Conservation (phyloP, 306 rosid genomes). For the Aeschynomene evenia region DNA sequence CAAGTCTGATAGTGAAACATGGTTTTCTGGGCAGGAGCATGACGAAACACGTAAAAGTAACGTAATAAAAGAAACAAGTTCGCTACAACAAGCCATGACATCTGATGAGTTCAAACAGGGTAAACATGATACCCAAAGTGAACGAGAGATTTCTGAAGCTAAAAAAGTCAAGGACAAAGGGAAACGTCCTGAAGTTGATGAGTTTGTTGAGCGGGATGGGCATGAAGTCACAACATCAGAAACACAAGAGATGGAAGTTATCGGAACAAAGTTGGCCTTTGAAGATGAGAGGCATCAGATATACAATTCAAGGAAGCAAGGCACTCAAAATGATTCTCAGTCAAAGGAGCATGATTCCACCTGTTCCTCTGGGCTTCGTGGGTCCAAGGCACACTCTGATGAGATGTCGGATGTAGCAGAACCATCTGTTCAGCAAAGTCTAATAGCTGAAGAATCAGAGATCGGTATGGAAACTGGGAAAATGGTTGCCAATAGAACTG, state of each 20-base stretch:
- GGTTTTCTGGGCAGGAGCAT: conserved; percentile 73
- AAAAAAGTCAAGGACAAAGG: conserved; percentile 41
- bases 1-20: conserved; percentile 65
- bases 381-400: conserved; percentile 73
- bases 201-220: conserved; percentile 54
- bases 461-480: conserved; percentile 36
- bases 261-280: conserved; percentile 34
- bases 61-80: conserved; percentile 35
- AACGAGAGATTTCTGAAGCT: conserved; percentile 42
- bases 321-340: conserved; percentile 39
- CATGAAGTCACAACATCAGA: conserved; percentile 57
- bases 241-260: conserved; percentile 40
- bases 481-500: conserved; percentile 62
- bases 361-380: conserved; percentile 56
- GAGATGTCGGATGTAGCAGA: conserved; percentile 75
- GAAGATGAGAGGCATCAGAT: conserved; percentile 41
- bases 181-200: conserved; percentile 51
- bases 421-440: conserved; percentile 43
- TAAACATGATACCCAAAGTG: conserved; percentile 34
- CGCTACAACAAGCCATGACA: conserved; percentile 40
- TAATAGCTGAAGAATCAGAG: conserved; percentile 47
- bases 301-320: conserved; percentile 30
- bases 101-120: conserved; percentile 41
- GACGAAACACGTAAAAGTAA: conserved; percentile 53
- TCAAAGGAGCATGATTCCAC: conserved; percentile 42